A percentile compares a stretch with the other conserved stretches of the same genome.
phyloP scores from a whole-genome alignment of 331 rosid species.

The Pyracantha coccinea region DNA sequence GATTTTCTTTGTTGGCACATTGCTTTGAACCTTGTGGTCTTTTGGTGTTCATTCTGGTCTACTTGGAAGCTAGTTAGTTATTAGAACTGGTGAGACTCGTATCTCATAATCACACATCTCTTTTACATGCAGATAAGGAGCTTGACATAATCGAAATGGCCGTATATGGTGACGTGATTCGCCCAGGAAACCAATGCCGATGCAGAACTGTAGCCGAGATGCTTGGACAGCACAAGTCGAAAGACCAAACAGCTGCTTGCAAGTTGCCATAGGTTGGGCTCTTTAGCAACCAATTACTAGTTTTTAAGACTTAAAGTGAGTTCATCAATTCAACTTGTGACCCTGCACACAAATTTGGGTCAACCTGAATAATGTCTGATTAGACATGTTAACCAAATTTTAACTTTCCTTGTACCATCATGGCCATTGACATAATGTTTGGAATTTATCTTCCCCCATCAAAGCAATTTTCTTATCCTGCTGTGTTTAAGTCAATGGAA shows the following conservation, averaged over 20 bases:
- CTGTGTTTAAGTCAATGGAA: too few relatives aligned
- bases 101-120: background rate
- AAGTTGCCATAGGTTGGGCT: constrained; percentile 48
- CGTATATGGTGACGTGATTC: constrained; percentile 79
- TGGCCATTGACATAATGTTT: background rate
- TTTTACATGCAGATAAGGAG: constrained; percentile 64
- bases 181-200: constrained; percentile 89
- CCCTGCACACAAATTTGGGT: background rate
- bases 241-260: constrained; percentile 58
- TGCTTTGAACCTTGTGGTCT: too few relatives aligned
- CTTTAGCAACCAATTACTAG: background rate
- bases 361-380: background rate
- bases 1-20: too few relatives aligned
- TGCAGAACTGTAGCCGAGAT: constrained; percentile 82
- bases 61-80: too few relatives aligned
- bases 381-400: background rate
- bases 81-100: too few relatives aligned
- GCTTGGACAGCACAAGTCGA: constrained; percentile 73
- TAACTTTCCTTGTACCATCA: background rate
- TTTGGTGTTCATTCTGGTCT: too few relatives aligned
- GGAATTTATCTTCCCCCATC: background rate
- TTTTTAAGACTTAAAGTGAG: background rate
- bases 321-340: background rate
- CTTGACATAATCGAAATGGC: constrained; percentile 96
- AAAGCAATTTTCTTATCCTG: background rate